Evolutionary conservation across 148 eudicot genomes (phyloP).

Genomic region (Arbutus unedo): DNA sequence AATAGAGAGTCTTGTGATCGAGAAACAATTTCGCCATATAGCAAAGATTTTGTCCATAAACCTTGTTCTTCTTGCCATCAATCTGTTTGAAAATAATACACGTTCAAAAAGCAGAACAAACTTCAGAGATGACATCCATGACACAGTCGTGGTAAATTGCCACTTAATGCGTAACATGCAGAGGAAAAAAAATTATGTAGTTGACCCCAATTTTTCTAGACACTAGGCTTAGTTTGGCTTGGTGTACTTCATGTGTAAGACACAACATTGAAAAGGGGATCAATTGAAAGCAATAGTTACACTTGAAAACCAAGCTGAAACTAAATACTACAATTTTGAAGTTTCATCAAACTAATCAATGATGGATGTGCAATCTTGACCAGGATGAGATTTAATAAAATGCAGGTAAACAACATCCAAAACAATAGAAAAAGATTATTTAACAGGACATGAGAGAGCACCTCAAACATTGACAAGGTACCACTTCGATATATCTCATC

Average conservation of each 20-base stretch:
- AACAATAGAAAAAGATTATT: not conserved
- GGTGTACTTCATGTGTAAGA: not conserved
- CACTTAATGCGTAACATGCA: not conserved
- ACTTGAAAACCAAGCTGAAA: not conserved
- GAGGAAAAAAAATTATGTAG: not conserved
- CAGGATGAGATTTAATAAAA: not conserved
- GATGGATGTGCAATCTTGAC: not conserved
- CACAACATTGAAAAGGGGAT: not conserved
- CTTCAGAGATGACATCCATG: not conserved
- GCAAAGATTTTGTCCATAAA: conserved; percentile 96
- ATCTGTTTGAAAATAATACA: conserved; percentile 49
- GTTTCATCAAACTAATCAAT: conserved; percentile 5
- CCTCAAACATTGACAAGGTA: conserved; percentile 99
- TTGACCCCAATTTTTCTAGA: not conserved
- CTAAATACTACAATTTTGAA: not conserved
- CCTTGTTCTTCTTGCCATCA: conserved; percentile 98
- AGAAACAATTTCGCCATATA: conserved; percentile 90
- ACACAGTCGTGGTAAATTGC: not conserved
- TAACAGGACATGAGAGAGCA: conserved; percentile 21
- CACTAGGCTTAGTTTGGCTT: not conserved
- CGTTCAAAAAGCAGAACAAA: not conserved
- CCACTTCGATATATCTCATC: conserved; percentile 96
- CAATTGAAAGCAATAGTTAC: not conserved
- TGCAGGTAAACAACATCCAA: not conserved
- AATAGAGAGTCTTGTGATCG: conserved; percentile 97